Conservation (phyloP, 495 filamentous ascomycete genomes). For the Xeromyces bisporus region DNA sequence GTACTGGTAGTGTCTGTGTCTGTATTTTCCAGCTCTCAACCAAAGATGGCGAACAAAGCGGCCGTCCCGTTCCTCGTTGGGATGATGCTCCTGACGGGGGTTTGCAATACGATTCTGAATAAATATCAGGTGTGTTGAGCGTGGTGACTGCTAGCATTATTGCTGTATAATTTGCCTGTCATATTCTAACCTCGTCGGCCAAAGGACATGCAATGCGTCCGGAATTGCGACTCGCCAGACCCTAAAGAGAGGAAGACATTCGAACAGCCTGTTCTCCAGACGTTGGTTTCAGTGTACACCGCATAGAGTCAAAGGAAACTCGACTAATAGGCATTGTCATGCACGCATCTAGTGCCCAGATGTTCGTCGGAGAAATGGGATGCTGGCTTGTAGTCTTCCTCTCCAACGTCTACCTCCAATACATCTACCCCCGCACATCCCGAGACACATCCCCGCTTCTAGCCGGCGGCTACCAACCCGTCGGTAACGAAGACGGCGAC, state of each 20-base stretch:
- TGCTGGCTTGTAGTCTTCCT: slow-evolving; percentile 72
- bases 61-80: slow-evolving; percentile 67
- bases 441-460: slow-evolving; percentile 23
- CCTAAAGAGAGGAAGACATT: slow-evolving; percentile 49
- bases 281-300: slow-evolving; percentile 34
- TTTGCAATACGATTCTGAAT: slow-evolving; percentile 92
- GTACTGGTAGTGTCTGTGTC: no score
- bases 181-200: not conserved
- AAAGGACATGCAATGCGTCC: slow-evolving; percentile 91
- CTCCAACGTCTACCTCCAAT: slow-evolving; percentile 45
- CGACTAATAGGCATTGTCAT: no score
- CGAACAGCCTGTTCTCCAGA: slow-evolving; percentile 93
- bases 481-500: slow-evolving; percentile 32
- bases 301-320: no score
- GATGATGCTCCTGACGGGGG: slow-evolving; percentile 85
- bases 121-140: slow-evolving; percentile 63
- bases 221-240: slow-evolving; percentile 65
- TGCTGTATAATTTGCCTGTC: not conserved
- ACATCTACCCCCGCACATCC: slow-evolving; percentile 21
- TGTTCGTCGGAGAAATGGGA: slow-evolving; percentile 88
- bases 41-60: slow-evolving; percentile 40
- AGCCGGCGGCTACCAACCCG: slow-evolving; percentile 46
- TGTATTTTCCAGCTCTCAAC: no score
- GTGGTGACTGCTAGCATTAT: not conserved
- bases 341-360: slow-evolving; percentile 55